These are phyloP conservation scores for Fagopyrum tataricum DNA, from an alignment of 148 eudicot genomes.

Conservation along the genomic window DNA sequence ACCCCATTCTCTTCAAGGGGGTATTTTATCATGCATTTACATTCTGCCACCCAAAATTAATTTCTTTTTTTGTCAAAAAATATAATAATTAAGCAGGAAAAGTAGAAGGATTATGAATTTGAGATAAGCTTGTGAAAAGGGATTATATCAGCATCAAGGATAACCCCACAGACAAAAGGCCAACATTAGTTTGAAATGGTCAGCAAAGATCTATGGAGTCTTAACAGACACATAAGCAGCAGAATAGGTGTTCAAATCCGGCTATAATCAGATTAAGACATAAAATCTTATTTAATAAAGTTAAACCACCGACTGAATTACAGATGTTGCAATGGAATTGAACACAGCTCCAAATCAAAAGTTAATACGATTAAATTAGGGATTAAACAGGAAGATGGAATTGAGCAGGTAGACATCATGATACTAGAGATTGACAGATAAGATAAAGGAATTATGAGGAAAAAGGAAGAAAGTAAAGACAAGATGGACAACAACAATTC, in stretches of 20 bases:
- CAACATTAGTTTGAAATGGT: slow-evolving; percentile 8
- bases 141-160: slow-evolving; percentile 9
- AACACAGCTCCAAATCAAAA: slow-evolving; percentile 2
- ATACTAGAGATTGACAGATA: background rate
- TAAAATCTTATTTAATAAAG: background rate
- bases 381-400: slow-evolving; percentile 1
- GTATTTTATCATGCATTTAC: slow-evolving; percentile 25
- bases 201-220: slow-evolving; percentile 12
- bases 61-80: background rate
- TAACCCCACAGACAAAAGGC: slow-evolving; percentile 12
- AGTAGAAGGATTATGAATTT: background rate
- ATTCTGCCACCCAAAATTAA: slow-evolving; percentile 18
- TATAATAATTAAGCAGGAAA: background rate
- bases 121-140: slow-evolving; percentile 2
- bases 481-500: background rate
- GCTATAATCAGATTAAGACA: background rate
- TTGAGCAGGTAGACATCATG: slow-evolving; percentile 3
- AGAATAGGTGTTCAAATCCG: slow-evolving; percentile 8
- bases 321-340: slow-evolving; percentile 6
- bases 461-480: background rate
- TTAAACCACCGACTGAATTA: background rate
- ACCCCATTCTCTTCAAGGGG: slow-evolving; percentile 53
- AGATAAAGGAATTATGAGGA: background rate
- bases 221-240: slow-evolving; percentile 5
- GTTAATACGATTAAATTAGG: background rate